Conservation (phyloP, 805 yeast species). For the Ogataea neopini region DNA sequence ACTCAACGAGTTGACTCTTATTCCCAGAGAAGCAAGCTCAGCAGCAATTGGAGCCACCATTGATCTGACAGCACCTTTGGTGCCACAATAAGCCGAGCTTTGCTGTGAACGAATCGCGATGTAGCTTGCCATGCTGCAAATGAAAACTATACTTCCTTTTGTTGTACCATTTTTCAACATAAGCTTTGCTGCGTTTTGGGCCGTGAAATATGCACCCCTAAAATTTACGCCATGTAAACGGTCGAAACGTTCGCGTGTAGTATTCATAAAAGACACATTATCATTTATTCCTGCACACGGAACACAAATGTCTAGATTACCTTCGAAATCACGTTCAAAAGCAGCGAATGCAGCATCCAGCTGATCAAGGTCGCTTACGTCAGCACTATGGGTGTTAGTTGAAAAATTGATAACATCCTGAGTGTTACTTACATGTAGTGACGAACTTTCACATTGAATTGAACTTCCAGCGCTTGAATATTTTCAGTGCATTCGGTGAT, state of each 20-base stretch:
- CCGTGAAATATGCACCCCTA: constrained; percentile 45
- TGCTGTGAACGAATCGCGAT: constrained; percentile 47
- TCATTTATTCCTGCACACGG: constrained; percentile 44
- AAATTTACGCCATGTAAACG: constrained; percentile 38
- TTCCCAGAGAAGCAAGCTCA: constrained; percentile 49
- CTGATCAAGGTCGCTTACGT: constrained; percentile 11
- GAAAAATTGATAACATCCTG: not conserved
- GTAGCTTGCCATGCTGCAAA: constrained; percentile 51
- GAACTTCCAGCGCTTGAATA: constrained; percentile 3
- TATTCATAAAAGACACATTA: constrained; percentile 46
- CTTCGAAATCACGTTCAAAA: constrained; percentile 35
- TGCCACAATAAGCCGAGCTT: constrained; percentile 48
- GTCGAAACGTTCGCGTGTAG: constrained; percentile 17
- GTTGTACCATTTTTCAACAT: constrained; percentile 17
- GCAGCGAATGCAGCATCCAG: constrained; percentile 11
- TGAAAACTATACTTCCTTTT: constrained; percentile 19
- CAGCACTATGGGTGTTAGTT: constrained; percentile 9
- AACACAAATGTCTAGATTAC: constrained; percentile 39
- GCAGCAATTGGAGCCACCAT: constrained; percentile 48
- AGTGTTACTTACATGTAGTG: constrained; percentile 11
- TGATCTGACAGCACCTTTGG: constrained; percentile 50
- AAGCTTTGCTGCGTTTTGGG: constrained; percentile 20
- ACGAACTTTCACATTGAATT: constrained; percentile 13
- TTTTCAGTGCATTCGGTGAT: constrained; percentile 13
- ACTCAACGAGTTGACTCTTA: constrained; percentile 50